Conservation (phyloP, 1,284 basidiomycete species). For the Macrocystidia cucumis region DNA sequence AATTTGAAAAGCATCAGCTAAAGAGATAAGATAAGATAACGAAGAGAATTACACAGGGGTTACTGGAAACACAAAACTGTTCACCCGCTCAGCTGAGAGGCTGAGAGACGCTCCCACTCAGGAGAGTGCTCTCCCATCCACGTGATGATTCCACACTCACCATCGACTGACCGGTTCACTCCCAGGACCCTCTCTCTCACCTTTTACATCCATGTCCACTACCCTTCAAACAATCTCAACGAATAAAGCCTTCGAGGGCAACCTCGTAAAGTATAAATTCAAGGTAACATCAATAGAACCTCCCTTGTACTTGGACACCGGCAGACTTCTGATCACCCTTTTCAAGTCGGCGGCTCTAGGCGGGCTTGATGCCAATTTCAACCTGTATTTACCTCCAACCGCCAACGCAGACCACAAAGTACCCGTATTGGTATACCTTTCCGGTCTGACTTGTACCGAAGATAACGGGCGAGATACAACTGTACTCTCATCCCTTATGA, state of each 20-base stretch:
- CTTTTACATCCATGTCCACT: too few species aligned
- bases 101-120: too few species aligned
- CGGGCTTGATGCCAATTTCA: slow-evolving; percentile 77
- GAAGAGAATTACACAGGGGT: too few species aligned
- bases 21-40: too few species aligned
- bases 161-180: too few species aligned
- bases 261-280: slow-evolving; percentile 84
- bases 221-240: slow-evolving; percentile 62
- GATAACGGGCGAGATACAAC: slow-evolving; percentile 71
- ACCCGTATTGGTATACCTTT: slow-evolving; percentile 85
- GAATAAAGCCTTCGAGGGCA: slow-evolving; percentile 77
- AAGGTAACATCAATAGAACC: slow-evolving; percentile 35
- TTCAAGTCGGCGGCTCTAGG: slow-evolving; percentile 63
- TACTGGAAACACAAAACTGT: too few species aligned
- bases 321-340: slow-evolving; percentile 6
- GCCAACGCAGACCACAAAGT: slow-evolving; percentile 53
- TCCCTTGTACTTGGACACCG: slow-evolving; percentile 2
- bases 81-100: too few species aligned
- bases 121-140: too few species aligned
- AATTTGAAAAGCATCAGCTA: too few species aligned
- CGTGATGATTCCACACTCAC: too few species aligned
- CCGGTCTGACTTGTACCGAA: slow-evolving; percentile 93
- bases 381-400: slow-evolving; percentile 80
- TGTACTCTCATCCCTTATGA: slow-evolving; percentile 1
- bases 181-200: too few species aligned